These are phyloP conservation scores for Hypoxylon perforatum DNA, from an alignment of 495 filamentous ascomycete genomes.

Conservation along the genomic window DNA sequence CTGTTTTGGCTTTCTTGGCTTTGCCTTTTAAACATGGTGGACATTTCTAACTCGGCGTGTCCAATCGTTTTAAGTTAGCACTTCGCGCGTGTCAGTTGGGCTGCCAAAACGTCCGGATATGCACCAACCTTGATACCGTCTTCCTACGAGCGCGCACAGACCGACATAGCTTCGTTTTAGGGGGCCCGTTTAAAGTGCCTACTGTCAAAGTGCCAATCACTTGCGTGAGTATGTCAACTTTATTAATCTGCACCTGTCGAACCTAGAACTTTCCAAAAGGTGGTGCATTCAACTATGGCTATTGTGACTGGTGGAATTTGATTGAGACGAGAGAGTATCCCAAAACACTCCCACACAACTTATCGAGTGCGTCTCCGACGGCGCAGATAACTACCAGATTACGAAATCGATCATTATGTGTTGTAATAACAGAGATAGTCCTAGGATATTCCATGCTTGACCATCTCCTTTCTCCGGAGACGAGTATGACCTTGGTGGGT, in stretches of 20 bases:
- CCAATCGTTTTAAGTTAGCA: slow-evolving; percentile 11
- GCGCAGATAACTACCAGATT: no score
- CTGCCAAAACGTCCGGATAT: slow-evolving; percentile 12
- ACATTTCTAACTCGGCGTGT: slow-evolving; percentile 76
- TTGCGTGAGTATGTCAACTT: slow-evolving; percentile 89
- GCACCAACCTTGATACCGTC: slow-evolving; percentile 76
- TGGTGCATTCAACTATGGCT: slow-evolving; percentile 36
- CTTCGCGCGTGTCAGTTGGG: slow-evolving; percentile 11
- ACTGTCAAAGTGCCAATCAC: slow-evolving; percentile 80
- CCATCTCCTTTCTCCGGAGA: no score
- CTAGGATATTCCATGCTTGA: no score
- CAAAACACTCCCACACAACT: slow-evolving; percentile 38
- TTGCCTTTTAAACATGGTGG: slow-evolving; percentile 68
- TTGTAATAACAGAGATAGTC: no score
- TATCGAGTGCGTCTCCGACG: no score
- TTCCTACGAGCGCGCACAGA: slow-evolving; percentile 78
- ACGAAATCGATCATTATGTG: no score
- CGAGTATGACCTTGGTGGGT: no score
- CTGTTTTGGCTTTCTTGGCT: slow-evolving; percentile 80
- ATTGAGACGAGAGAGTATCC: slow-evolving; percentile 94
- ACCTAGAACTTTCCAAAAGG: no score
- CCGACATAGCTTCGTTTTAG: slow-evolving; percentile 82
- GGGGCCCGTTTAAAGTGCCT: slow-evolving; percentile 82
- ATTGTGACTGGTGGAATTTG: slow-evolving; percentile 91
- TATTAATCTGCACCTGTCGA: slow-evolving; percentile 66